Evolutionary conservation across 176 grass and related monocot genomes (phyloP).

Genomic region (Oryza australiensis): DNA sequence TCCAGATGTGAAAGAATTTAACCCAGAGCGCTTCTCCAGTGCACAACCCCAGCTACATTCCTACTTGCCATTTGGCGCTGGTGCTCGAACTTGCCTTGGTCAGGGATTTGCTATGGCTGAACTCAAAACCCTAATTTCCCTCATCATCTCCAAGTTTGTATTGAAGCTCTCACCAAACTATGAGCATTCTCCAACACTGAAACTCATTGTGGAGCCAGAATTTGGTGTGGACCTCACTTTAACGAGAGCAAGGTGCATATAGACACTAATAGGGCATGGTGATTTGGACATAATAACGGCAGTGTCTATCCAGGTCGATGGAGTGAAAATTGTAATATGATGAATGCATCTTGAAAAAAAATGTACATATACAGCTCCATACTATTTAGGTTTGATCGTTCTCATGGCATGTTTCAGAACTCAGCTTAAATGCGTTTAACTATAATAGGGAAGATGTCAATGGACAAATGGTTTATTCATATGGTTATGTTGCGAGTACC

Average conservation of each 20-base stretch:
- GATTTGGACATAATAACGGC: slow-evolving; percentile 1
- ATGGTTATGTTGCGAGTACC: background rate
- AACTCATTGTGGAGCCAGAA: slow-evolving; percentile 87
- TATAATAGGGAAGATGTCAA: slow-evolving; percentile 10
- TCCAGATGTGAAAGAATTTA: slow-evolving; percentile 66
- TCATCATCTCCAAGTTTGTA: slow-evolving; percentile 72
- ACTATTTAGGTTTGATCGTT: slow-evolving; percentile 23
- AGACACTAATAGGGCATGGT: slow-evolving; percentile 3
- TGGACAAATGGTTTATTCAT: slow-evolving; percentile 8
- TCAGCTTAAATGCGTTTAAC: background rate
- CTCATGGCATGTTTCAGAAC: slow-evolving; percentile 18
- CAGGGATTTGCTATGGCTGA: slow-evolving; percentile 91
- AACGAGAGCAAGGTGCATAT: slow-evolving; percentile 31
- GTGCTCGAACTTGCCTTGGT: slow-evolving; percentile 91
- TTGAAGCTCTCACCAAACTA: slow-evolving; percentile 60
- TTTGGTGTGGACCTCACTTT: slow-evolving; percentile 70
- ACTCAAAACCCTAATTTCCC: slow-evolving; percentile 84
- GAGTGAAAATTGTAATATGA: slow-evolving; percentile 11
- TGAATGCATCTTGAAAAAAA: background rate
- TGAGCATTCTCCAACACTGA: slow-evolving; percentile 66
- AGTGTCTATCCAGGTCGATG: background rate
- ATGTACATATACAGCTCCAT: slow-evolving; percentile 38
- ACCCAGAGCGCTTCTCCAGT: slow-evolving; percentile 73
- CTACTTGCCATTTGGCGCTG: slow-evolving; percentile 87
- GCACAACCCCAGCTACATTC: slow-evolving; percentile 62